phyloP scores from a whole-genome alignment of 495 filamentous ascomycete genomes.

The Lichenothelia convexa region DNA sequence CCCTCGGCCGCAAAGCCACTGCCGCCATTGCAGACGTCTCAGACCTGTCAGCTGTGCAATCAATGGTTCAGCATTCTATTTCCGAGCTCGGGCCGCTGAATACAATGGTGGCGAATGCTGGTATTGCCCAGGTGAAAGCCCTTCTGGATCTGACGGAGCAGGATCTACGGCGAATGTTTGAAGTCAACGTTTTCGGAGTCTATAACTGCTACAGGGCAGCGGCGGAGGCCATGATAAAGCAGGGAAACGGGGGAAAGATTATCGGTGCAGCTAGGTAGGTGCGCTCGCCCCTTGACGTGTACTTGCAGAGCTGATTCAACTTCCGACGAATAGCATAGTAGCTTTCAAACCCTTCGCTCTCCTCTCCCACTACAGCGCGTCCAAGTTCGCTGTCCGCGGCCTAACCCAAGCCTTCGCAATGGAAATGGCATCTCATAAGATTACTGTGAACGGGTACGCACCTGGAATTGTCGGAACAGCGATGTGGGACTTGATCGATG shows the following conservation, averaged over 20 bases:
- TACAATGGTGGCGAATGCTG: slow-evolving; percentile 45
- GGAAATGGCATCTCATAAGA: slow-evolving; percentile 35
- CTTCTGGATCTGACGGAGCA: slow-evolving; percentile 32
- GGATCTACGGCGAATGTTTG: slow-evolving; percentile 31
- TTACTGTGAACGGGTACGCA: slow-evolving; percentile 44
- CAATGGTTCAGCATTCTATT: slow-evolving; percentile 29
- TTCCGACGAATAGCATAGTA: too few species aligned
- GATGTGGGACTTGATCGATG: slow-evolving; percentile 43
- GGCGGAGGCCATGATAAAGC: slow-evolving; percentile 33
- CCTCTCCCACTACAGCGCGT: slow-evolving; percentile 36
- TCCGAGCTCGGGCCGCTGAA: slow-evolving; percentile 32
- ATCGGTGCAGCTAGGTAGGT: slow-evolving; percentile 21
- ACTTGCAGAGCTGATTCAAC: too few species aligned
- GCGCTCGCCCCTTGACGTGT: background rate
- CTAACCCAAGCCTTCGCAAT: slow-evolving; percentile 38
- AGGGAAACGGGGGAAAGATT: slow-evolving; percentile 32
- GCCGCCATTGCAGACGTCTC: slow-evolving; percentile 37
- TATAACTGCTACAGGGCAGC: slow-evolving; percentile 37
- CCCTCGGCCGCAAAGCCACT: slow-evolving; percentile 25
- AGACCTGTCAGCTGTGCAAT: slow-evolving; percentile 27
- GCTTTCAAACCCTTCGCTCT: slow-evolving; percentile 34
- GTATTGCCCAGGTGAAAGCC: slow-evolving; percentile 35
- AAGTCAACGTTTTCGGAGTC: slow-evolving; percentile 38
- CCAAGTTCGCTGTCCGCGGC: slow-evolving; percentile 42
- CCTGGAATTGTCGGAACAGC: slow-evolving; percentile 42